These are phyloP conservation scores for Triticum dicoccoides DNA, from an alignment of 176 grass and related monocot genomes.

Conservation along the genomic window DNA sequence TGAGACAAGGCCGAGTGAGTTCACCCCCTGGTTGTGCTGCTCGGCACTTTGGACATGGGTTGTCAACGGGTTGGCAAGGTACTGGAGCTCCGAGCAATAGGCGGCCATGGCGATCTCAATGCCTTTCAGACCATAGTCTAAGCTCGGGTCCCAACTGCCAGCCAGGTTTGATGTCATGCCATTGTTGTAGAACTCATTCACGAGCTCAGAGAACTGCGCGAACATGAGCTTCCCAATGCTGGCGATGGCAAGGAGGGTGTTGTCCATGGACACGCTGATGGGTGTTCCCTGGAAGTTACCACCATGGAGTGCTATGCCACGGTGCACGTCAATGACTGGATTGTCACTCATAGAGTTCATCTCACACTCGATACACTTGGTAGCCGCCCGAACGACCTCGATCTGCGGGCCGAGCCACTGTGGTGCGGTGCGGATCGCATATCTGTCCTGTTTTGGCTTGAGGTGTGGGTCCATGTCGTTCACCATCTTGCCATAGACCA, in stretches of 20 bases:
- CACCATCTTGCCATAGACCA: constrained; percentile 61
- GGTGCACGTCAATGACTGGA: constrained; percentile 70
- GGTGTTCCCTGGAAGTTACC: constrained; percentile 94
- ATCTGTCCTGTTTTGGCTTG: constrained; percentile 85
- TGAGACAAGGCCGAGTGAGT: constrained; percentile 79
- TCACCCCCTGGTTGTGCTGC: constrained; percentile 96
- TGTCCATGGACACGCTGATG: constrained; percentile 94
- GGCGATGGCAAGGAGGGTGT: constrained; percentile 79
- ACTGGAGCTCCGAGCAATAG: constrained; percentile 93
- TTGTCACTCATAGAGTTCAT: constrained; percentile 95
- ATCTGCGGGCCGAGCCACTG: constrained; percentile 92
- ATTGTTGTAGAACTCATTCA: constrained; percentile 97
- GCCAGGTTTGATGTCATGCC: constrained; percentile 80
- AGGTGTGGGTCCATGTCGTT: constrained; percentile 54
- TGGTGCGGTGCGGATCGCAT: constrained; percentile 80
- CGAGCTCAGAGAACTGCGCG: constrained; percentile 88
- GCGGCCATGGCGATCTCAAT: constrained; percentile 88
- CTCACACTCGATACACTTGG: constrained; percentile 88
- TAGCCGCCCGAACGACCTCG: constrained; percentile 72
- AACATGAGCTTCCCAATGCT: constrained; percentile 93
- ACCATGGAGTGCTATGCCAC: constrained; percentile 23
- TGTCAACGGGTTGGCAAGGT: constrained; percentile 81
- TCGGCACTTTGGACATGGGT: constrained; percentile 93
- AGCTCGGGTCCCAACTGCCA: constrained; percentile 71
- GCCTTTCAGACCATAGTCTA: constrained; percentile 92